Evolutionary conservation across 306 rosid genomes (phyloP).

Genomic region (Argentina anserina): DNA sequence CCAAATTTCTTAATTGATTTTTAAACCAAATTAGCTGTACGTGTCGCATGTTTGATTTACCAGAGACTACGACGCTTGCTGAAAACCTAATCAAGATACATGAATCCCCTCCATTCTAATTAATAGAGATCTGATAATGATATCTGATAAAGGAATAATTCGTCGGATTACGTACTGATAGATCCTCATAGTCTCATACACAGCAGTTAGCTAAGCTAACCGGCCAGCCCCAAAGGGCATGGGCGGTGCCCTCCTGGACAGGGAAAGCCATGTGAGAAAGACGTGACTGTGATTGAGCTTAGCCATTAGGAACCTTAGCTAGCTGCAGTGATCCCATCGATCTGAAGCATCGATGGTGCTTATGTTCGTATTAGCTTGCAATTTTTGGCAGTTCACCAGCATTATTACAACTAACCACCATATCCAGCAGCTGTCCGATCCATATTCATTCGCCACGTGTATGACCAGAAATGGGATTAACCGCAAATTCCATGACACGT

Average conservation of each 20-base stretch:
- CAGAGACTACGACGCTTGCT: neutral
- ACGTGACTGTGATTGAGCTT: slow-evolving; percentile 32
- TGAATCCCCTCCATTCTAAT: neutral
- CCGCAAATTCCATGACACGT: slow-evolving; percentile 6
- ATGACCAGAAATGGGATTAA: neutral
- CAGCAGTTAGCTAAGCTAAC: neutral
- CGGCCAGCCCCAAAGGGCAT: neutral
- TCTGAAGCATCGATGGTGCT: neutral
- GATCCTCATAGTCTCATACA: neutral
- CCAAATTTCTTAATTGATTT: neutral
- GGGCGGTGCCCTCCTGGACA: slow-evolving; percentile 59
- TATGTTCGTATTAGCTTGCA: neutral
- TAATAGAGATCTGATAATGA: slow-evolving; percentile 1
- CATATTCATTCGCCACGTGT: neutral
- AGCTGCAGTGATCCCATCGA: neutral
- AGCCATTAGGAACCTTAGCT: neutral
- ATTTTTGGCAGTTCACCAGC: neutral
- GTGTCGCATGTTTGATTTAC: neutral
- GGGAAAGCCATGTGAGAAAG: slow-evolving; percentile 50
- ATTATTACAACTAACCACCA: neutral
- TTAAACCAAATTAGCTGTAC: neutral
- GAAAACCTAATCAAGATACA: neutral
- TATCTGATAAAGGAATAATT: neutral
- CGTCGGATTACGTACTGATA: neutral
- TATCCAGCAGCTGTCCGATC: neutral